phyloP scores from a whole-genome alignment of 306 rosid species.

The cucumber (Cucumis sativus) region DNA sequence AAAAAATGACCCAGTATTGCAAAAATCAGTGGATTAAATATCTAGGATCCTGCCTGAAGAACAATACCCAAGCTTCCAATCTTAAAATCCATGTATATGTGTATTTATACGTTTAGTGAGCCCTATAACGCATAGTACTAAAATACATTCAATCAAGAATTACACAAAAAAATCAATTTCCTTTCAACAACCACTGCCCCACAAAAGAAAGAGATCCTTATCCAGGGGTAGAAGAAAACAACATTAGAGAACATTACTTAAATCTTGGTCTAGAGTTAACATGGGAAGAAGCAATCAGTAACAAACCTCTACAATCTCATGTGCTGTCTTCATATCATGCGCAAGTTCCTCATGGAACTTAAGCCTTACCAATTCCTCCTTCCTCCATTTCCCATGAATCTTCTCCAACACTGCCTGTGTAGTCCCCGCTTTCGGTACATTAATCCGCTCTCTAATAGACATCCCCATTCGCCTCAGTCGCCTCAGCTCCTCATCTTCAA shows the following conservation, averaged over 20 bases:
- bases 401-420: slow-evolving; percentile 61
- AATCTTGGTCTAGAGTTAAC: neutral
- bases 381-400: slow-evolving; percentile 69
- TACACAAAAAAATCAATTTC: neutral
- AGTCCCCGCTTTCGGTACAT: slow-evolving; percentile 73
- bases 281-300: slow-evolving; percentile 2
- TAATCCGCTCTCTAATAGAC: slow-evolving; percentile 45
- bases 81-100: neutral
- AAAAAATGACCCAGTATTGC: neutral
- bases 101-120: neutral
- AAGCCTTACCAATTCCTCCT: slow-evolving; percentile 72
- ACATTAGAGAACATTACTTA: neutral
- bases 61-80: neutral
- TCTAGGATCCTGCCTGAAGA: neutral
- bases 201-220: neutral
- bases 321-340: slow-evolving; percentile 78
- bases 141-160: neutral
- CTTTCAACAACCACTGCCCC: neutral
- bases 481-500: slow-evolving; percentile 68
- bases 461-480: slow-evolving; percentile 64
- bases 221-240: neutral
- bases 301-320: slow-evolving; percentile 71
- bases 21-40: neutral
- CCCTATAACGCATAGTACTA: neutral
- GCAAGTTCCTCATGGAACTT: slow-evolving; percentile 85